Conservation (phyloP, 2,329 filamentous ascomycete species). For the Aaosphaeria pasadenensis region DNA sequence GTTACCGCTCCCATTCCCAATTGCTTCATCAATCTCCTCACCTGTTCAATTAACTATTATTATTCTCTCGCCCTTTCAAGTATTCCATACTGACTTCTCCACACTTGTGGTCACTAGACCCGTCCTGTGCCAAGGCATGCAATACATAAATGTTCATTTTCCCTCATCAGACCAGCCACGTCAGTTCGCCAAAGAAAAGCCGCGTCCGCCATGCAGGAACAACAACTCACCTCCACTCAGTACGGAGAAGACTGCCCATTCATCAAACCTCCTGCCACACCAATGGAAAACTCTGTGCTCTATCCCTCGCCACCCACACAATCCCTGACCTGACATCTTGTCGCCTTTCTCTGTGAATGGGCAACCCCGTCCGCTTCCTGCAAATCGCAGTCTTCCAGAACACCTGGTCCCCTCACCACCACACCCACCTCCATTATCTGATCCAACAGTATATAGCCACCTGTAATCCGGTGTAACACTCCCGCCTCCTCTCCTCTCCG, state of each 20-base stretch:
- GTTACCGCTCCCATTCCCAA: not conserved
- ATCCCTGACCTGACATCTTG: no score
- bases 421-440: conserved; percentile 11
- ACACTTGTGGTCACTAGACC: not conserved
- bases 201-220: conserved; percentile 32
- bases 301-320: no score
- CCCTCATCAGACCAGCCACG: conserved; percentile 22
- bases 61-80: not conserved
- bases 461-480: conserved; percentile 30
- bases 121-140: not conserved
- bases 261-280: no score
- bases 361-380: conserved; percentile 1
- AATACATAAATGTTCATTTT: no score
- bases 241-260: no score
- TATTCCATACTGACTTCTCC: not conserved
- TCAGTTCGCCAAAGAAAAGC: conserved; percentile 20
- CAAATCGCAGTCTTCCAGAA: conserved; percentile 24
- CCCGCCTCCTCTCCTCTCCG: conserved; percentile 14
- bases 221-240: conserved; percentile 22
- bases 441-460: conserved; percentile 32
- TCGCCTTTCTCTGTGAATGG: not conserved
- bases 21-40: not conserved
- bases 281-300: no score
- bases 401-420: conserved; percentile 14
- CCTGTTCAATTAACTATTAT: not conserved